These are phyloP conservation scores for Zea luxurians DNA, from an alignment of 176 grass and related monocot species.

Conservation along the genomic window DNA sequence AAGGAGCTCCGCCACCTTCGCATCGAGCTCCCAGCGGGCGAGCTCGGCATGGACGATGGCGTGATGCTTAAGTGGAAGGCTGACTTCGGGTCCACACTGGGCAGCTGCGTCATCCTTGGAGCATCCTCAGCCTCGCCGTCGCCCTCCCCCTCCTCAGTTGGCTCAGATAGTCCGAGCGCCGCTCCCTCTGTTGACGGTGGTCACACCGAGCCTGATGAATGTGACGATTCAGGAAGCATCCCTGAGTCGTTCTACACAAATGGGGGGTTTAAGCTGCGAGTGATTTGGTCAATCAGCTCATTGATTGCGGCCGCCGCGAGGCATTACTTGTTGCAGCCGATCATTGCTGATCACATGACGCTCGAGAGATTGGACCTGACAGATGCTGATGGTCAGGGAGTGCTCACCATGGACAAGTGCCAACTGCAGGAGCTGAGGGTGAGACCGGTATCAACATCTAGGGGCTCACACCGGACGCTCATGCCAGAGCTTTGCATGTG, in stretches of 20 bases:
- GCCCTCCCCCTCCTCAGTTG: constrained; percentile 26
- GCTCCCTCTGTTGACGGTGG: constrained; percentile 25
- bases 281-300: constrained; percentile 94
- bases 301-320: constrained; percentile 72
- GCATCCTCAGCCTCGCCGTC: constrained; percentile 51
- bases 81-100: constrained; percentile 79
- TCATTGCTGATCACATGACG: constrained; percentile 61
- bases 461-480: constrained; percentile 64
- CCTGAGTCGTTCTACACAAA: constrained; percentile 75
- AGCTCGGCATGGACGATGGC: constrained; percentile 71
- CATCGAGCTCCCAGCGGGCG: constrained; percentile 81
- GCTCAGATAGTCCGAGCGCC: not conserved
- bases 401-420: constrained; percentile 73
- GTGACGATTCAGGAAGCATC: constrained; percentile 64
- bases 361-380: constrained; percentile 77
- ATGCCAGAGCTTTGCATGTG: constrained; percentile 87
- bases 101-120: constrained; percentile 75
- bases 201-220: constrained; percentile 36
- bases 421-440: constrained; percentile 68
- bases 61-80: constrained; percentile 95
- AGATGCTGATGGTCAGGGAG: constrained; percentile 76
- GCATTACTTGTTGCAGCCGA: constrained; percentile 83
- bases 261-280: constrained; percentile 67
- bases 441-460: constrained; percentile 58
- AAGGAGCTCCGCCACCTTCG: constrained; percentile 76